Percentiles rank a stretch among this genome's conserved stretches.
phyloP scores from a whole-genome alignment of 495 filamentous ascomycete genomes.

The Daldinia childiae region DNA sequence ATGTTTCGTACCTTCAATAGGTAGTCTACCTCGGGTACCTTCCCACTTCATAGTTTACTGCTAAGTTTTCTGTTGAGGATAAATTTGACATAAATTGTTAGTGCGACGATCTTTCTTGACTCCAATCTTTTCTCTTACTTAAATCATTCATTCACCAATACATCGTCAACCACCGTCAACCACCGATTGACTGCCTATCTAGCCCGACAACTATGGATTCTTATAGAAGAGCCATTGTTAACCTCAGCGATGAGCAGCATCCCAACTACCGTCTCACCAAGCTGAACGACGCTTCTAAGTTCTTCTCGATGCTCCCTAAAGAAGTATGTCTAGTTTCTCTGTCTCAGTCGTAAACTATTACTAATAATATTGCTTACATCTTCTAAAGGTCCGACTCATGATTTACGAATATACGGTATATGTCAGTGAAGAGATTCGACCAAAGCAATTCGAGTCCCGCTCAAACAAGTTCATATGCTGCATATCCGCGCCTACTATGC shows the following conservation, averaged over 20 bases:
- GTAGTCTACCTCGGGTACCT: not conserved
- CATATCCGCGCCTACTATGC: not conserved
- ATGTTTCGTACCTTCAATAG: not conserved
- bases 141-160: not conserved
- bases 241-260: slow-evolving; percentile 5
- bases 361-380: slow-evolving; percentile 7
- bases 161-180: not conserved
- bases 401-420: slow-evolving; percentile 17
- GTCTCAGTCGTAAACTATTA: not conserved
- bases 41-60: not conserved
- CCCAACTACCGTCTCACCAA: slow-evolving; percentile 4
- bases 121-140: not conserved
- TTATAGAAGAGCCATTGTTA: not conserved
- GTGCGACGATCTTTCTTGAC: not conserved
- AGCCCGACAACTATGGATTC: not conserved
- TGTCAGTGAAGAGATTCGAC: not conserved
- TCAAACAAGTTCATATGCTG: slow-evolving; percentile 24
- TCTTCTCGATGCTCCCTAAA: not conserved
- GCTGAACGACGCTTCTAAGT: not conserved
- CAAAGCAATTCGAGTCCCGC: not conserved
- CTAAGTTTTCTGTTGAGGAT: not conserved
- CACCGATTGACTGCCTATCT: not conserved
- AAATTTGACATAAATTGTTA: not conserved
- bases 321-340: slow-evolving; percentile 6
- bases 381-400: slow-evolving; percentile 17